phyloP scores from a whole-genome alignment of 306 rosid species.

The Trichosanthes cucumerina region DNA sequence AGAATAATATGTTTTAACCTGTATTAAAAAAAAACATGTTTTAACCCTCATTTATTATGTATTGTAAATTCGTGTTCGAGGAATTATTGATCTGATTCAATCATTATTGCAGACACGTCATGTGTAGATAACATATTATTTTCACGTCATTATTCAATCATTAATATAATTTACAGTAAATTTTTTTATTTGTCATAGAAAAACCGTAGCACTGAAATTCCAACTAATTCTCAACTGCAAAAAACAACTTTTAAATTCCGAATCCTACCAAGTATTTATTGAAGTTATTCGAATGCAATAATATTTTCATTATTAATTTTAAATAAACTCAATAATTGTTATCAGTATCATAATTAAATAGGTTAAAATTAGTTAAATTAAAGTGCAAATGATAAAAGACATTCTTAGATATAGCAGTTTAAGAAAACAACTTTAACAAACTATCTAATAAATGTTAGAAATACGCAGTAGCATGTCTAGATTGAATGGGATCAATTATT shows the following conservation, averaged over 20 bases:
- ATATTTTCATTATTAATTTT: neutral
- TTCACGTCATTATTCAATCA: conserved; percentile 1
- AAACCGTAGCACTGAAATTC: neutral
- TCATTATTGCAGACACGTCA: neutral
- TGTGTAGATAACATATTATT: neutral
- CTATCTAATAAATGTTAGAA: neutral
- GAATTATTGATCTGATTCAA: neutral
- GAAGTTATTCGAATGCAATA: neutral
- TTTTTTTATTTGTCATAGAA: neutral
- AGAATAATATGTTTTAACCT: too few species aligned
- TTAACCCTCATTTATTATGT: neutral
- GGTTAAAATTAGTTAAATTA: neutral
- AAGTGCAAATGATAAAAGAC: neutral
- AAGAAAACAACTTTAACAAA: neutral
- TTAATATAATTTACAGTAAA: neutral
- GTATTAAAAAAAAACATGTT: neutral
- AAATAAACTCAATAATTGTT: neutral
- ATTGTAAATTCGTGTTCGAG: neutral
- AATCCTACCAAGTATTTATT: neutral
- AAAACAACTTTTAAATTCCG: neutral
- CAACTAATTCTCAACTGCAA: neutral
- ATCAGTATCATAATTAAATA: neutral
- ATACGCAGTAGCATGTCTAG: neutral
- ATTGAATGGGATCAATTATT: neutral
- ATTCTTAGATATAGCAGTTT: neutral